A percentile compares a stretch with the other conserved stretches of the same genome.
phyloP scores from a whole-genome alignment of 495 filamentous ascomycete species.

The Sporormia fimetaria region DNA sequence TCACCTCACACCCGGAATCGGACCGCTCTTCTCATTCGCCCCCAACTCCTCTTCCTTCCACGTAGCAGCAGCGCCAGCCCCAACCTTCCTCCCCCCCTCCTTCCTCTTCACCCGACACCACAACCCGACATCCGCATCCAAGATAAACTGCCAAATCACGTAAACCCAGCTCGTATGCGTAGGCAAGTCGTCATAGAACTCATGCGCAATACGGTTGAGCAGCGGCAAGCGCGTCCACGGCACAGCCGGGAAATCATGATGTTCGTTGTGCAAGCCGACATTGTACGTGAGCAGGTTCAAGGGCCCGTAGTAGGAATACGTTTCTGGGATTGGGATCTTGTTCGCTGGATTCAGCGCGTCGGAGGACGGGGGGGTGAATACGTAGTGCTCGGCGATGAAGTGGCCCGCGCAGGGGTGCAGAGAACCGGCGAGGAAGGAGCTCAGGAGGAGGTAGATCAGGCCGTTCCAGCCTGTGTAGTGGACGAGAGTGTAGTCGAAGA shows the following conservation, averaged over 20 bases:
- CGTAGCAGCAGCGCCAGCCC: constrained; percentile 33
- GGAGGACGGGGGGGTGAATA: constrained; percentile 58
- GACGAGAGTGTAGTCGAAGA: constrained; percentile 65
- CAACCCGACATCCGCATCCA: constrained; percentile 75
- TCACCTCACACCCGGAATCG: constrained; percentile 28
- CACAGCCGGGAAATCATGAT: constrained; percentile 95
- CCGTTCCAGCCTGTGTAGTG: constrained; percentile 43
- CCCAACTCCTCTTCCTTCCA: constrained; percentile 47
- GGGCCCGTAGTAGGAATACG: constrained; percentile 90
- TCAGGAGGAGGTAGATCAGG: constrained; percentile 69
- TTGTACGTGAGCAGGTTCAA: constrained; percentile 93
- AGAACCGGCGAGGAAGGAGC: constrained; percentile 84
- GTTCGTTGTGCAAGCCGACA: constrained; percentile 94
- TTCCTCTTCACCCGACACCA: constrained; percentile 89
- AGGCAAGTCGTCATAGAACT: constrained; percentile 88
- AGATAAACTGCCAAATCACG: constrained; percentile 90
- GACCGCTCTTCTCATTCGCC: constrained; percentile 23
- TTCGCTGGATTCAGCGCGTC: constrained; percentile 46
- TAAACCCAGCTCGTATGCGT: constrained; percentile 79
- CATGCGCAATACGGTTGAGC: constrained; percentile 67
- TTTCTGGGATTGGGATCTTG: constrained; percentile 63
- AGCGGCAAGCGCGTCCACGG: constrained; percentile 78
- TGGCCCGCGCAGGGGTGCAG: constrained; percentile 93
- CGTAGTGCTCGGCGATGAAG: constrained; percentile 99
- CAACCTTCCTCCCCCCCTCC: constrained; percentile 60